phyloP scores from a whole-genome alignment of 2,329 filamentous ascomycete genomes.

The Acephala macrosclerotiorum region DNA sequence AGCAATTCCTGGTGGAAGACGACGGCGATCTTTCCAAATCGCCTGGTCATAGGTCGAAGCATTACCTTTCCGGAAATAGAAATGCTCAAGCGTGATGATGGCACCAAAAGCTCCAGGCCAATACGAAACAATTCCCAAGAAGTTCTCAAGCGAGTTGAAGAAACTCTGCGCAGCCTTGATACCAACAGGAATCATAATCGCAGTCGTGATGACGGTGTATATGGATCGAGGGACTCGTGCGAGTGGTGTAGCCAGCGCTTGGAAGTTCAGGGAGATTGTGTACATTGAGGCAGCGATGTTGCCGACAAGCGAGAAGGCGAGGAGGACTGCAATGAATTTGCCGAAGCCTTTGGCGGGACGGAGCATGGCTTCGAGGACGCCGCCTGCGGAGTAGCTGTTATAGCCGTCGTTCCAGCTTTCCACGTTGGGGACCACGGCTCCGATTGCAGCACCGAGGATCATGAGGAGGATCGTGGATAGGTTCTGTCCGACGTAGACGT shows the following conservation, averaged over 20 bases:
- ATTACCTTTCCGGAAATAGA: constrained; percentile 66
- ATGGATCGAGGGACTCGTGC: constrained; percentile 62
- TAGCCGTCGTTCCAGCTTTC: constrained; percentile 62
- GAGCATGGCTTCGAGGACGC: constrained; percentile 67
- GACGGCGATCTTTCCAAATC: constrained; percentile 61
- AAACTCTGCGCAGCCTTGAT: constrained; percentile 62
- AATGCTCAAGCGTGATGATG: constrained; percentile 69
- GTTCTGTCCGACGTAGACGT: constrained; percentile 63
- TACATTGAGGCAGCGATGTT: constrained; percentile 68
- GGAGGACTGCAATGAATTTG: constrained; percentile 66
- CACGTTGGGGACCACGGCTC: constrained; percentile 62
- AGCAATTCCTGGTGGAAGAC: constrained; percentile 68
- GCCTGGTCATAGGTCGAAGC: constrained; percentile 59
- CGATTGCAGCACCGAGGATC: constrained; percentile 70
- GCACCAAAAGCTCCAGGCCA: constrained; percentile 76
- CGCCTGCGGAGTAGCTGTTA: constrained; percentile 60
- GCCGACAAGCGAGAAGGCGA: constrained; percentile 63
- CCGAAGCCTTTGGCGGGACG: constrained; percentile 65
- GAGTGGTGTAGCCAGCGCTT: constrained; percentile 65
- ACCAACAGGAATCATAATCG: constrained; percentile 65
- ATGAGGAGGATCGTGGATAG: constrained; percentile 65
- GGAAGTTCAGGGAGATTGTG: constrained; percentile 69
- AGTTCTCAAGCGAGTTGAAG: constrained; percentile 64
- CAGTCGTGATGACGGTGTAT: constrained; percentile 64
- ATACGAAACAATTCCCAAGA: constrained; percentile 71